Conservation (phyloP, 2,329 filamentous ascomycete species). For the Aspergillus proliferans region DNA sequence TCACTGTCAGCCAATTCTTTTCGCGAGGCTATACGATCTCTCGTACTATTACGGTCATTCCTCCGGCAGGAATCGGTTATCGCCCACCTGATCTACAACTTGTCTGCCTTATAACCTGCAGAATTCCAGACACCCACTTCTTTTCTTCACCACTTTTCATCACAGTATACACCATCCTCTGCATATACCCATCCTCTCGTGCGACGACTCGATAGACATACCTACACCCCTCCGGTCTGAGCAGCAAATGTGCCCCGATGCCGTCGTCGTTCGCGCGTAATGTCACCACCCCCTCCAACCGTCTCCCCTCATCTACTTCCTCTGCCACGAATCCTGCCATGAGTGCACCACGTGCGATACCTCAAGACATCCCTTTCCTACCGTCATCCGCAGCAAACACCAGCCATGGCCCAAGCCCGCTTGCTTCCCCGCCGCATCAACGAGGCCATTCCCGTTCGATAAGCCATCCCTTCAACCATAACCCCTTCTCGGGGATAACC, state of each 20-base stretch:
- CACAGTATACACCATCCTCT: not conserved
- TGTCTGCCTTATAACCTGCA: not conserved
- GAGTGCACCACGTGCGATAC: conserved; percentile 13
- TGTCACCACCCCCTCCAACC: conserved; percentile 21
- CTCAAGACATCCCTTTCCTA: conserved; percentile 21
- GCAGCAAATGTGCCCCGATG: conserved; percentile 29
- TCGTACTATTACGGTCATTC: conserved; percentile 5
- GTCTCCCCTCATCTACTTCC: conserved; percentile 13
- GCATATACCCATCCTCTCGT: too few relatives aligned
- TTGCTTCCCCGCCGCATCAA: conserved; percentile 14
- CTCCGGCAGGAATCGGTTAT: not conserved
- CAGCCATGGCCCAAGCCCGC: conserved; percentile 10
- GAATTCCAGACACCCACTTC: not conserved
- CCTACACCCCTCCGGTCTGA: too few relatives aligned
- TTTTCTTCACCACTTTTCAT: not conserved
- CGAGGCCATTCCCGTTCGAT: conserved; percentile 58
- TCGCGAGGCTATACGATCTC: not conserved
- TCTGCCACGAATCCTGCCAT: conserved; percentile 14
- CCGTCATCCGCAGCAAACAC: conserved; percentile 7
- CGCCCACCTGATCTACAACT: not conserved
- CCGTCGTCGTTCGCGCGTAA: conserved; percentile 29
- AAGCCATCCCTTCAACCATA: conserved; percentile 69
- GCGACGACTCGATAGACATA: too few relatives aligned
- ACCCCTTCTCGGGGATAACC: conserved; percentile 48
- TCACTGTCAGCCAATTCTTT: conserved; percentile 1